These are phyloP conservation scores for Westerdykella sp. DNA, from an alignment of 2,329 filamentous ascomycete species.

Conservation along the genomic window DNA sequence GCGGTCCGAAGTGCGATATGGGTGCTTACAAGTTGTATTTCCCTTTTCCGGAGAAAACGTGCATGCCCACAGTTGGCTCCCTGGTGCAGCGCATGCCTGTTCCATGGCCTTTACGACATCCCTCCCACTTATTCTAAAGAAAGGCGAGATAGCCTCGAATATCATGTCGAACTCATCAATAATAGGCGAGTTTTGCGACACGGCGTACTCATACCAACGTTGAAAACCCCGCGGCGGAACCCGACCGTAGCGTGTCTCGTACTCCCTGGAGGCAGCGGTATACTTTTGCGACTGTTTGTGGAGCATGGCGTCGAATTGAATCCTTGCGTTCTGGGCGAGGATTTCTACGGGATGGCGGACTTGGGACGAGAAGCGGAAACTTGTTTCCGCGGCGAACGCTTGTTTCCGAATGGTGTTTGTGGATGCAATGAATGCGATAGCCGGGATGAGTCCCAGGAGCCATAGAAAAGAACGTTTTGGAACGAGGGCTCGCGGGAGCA, in stretches of 20 bases:
- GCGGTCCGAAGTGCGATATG: conserved; percentile 1
- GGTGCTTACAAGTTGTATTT: background rate
- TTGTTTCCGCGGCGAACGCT: background rate
- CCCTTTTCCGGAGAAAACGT: conserved; percentile 1
- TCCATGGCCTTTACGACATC: conserved; percentile 1
- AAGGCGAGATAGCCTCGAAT: conserved; percentile 37
- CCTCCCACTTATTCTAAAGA: conserved; percentile 32
- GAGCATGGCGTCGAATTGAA: conserved; percentile 28
- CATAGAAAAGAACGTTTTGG: too few relatives aligned
- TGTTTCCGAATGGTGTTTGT: conserved; percentile 8
- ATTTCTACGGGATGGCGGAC: background rate
- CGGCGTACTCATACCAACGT: conserved; percentile 43
- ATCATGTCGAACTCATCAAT: conserved; percentile 49
- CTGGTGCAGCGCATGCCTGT: background rate
- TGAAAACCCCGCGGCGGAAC: conserved; percentile 46
- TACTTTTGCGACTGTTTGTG: conserved; percentile 37
- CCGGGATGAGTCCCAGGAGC: too few relatives aligned
- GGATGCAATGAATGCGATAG: too few relatives aligned
- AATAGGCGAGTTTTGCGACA: conserved; percentile 37
- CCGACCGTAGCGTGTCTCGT: conserved; percentile 39
- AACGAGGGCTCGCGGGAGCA: too few relatives aligned
- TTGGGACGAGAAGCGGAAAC: background rate
- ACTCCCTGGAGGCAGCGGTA: conserved; percentile 38
- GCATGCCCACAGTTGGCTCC: conserved; percentile 6
- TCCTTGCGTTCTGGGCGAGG: conserved; percentile 18